Evolutionary conservation across 2,329 filamentous ascomycete species (phyloP), one percentile per base, ranked within the genome.

Genomic region (Diaporthe citri): DNA sequence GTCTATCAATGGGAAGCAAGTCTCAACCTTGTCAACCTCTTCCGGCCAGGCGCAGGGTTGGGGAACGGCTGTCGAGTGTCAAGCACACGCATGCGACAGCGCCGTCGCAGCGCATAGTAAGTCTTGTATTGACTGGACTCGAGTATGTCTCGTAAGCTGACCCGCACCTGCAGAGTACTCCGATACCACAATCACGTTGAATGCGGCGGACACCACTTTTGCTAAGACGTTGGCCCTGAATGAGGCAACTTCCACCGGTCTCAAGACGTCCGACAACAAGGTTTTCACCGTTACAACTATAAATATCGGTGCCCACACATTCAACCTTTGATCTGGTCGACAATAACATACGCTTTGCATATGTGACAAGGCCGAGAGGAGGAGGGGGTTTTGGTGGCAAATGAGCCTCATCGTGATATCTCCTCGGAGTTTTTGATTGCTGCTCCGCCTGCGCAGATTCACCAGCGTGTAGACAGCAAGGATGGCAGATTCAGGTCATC

Each of bases 31-130:
- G 31, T 72, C 70, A 15, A 59, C 70, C 39, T 59, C 52, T 20
- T 72, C 70, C 10, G 70, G 70, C 41, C 57, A 72, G 20, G 70
- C 70, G 1, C 39, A 72, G 70, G 70, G 70, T 20, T 72, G 70
- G 70, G 70, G 70, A 36, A 72, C 70, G 17, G 70, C 70, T 3
- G 55, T 57, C 10, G 70, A 72, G 41, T 72, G 70, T 59, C 70
- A 72, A 36, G 70, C 55, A 52, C 43, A 72, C 12, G 70, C 36
- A 39, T 72, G 70, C 22, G 39, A 60, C 17, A 59, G 70, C 28
- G 28, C 28, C 20, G 70, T 62, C 28, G n/a, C 41, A 10, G 70
- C 70, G 28, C 70, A 72, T 25, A 51, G 70, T 62, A 17, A 62
- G 56, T 59, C 17, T 51, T n/a, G 22, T 41, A 13, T 34, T 48